Evolutionary conservation across 2,329 filamentous ascomycete species (phyloP).

Genomic region (Xylaria sp.): DNA sequence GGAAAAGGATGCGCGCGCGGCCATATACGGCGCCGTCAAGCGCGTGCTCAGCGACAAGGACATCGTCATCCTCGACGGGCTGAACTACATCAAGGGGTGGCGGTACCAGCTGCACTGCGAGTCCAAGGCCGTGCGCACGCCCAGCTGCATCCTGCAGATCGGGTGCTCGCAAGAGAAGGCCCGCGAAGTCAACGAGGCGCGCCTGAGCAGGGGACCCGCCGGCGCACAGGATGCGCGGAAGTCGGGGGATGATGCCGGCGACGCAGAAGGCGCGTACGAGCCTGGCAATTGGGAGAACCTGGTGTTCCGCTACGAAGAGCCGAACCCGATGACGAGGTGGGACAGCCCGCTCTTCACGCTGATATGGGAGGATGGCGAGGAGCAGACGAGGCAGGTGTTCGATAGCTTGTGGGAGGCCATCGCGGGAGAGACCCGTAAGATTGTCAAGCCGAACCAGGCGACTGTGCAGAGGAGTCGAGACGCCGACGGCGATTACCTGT

Average conservation of each 20-base stretch:
- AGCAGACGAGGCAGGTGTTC: constrained; percentile 66
- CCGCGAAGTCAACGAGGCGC: constrained; percentile 67
- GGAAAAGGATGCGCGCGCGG: constrained; percentile 84
- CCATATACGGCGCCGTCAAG: constrained; percentile 82
- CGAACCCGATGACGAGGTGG: constrained; percentile 86
- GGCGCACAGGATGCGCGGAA: constrained; percentile 21
- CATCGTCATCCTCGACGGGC: constrained; percentile 81
- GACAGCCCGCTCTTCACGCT: constrained; percentile 85
- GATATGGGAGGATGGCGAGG: constrained; percentile 77
- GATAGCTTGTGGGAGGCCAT: constrained; percentile 80
- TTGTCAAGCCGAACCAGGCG: constrained; percentile 78
- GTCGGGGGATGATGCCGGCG: constrained; percentile 36
- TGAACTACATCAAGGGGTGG: constrained; percentile 93
- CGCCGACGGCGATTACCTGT: constrained; percentile 78
- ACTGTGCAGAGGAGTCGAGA: constrained; percentile 73
- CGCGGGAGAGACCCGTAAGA: constrained; percentile 70
- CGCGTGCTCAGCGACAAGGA: constrained; percentile 76
- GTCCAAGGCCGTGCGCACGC: constrained; percentile 80
- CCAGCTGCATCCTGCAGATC: constrained; percentile 78
- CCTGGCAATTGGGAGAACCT: constrained; percentile 78
- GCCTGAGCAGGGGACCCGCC: constrained; percentile 55
- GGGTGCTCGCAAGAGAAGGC: constrained; percentile 66
- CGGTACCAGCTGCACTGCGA: constrained; percentile 88
- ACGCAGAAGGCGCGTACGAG: constrained; percentile 63
- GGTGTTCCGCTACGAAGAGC: constrained; percentile 85